Conservation (phyloP, 768 basidiomycete genomes). For the Mycena galericulata region DNA sequence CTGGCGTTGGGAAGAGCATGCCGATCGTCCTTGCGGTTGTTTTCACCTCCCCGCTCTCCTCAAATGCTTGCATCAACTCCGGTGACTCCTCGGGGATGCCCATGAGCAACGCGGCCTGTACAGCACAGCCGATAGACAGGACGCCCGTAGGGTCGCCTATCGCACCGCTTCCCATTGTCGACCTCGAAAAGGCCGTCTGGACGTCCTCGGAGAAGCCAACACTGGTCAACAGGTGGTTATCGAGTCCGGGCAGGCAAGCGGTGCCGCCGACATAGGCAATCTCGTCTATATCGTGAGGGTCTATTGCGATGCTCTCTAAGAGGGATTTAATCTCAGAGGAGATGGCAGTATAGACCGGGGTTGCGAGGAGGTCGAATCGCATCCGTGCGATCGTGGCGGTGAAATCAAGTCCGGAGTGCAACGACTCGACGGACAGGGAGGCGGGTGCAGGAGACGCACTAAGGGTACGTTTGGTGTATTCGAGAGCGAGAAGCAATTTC, state of each 20-base stretch:
- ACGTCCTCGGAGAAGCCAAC: constrained; percentile 72
- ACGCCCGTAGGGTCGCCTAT: constrained; percentile 83
- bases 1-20: constrained; percentile 68
- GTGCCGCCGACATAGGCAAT: constrained; percentile 86
- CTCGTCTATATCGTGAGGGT: constrained; percentile 79
- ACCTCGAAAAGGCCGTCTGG: constrained; percentile 72
- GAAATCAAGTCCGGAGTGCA: constrained; percentile 94
- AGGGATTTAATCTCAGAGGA: constrained; percentile 63
- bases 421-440: constrained; percentile 91
- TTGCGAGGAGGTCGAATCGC: constrained; percentile 73
- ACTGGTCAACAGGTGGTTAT: constrained; percentile 61
- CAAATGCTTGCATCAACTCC: constrained; percentile 65
- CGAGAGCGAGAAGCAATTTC: constrained; percentile 92
- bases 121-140: constrained; percentile 79
- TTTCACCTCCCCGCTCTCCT: constrained; percentile 56
- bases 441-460: constrained; percentile 89
- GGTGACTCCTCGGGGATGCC: constrained; percentile 60
- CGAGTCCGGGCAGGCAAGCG: constrained; percentile 78
- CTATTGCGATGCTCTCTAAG: constrained; percentile 63
- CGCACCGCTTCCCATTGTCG: constrained; percentile 78
- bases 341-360: constrained; percentile 70
- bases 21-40: constrained; percentile 76
- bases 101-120: constrained; percentile 76
- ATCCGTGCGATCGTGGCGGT: constrained; percentile 74
- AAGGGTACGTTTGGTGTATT: constrained; percentile 94